Evolutionary conservation across 192 early-diverging fungal species (phyloP).

Genomic region (Podila verticillata): DNA sequence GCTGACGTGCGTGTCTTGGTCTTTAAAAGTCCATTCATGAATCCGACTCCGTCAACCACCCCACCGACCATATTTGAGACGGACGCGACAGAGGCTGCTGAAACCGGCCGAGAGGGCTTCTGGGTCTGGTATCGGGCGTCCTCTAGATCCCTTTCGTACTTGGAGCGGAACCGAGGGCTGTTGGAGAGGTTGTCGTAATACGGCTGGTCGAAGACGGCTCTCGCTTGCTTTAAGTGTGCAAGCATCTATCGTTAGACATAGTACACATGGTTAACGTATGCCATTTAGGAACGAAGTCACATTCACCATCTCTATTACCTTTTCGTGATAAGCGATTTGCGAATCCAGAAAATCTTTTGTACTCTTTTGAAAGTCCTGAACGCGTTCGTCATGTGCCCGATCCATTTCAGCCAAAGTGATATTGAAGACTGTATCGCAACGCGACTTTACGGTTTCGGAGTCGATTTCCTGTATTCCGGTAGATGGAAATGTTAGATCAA

Average conservation of each 20-base stretch:
- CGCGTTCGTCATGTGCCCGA: constrained; percentile 55
- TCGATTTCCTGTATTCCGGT: constrained; percentile 28
- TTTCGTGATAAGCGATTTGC: constrained; percentile 54
- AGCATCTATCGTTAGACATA: constrained; percentile 34
- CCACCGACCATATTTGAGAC: constrained; percentile 55
- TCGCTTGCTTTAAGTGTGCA: constrained; percentile 48
- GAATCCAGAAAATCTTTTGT: constrained; percentile 56
- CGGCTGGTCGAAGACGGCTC: constrained; percentile 48
- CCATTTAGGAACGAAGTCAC: background rate
- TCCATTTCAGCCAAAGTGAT: constrained; percentile 55
- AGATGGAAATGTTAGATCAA: background rate
- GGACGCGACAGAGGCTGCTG: constrained; percentile 48
- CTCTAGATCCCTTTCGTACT: constrained; percentile 47
- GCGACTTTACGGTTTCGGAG: constrained; percentile 52
- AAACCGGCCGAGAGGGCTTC: constrained; percentile 49
- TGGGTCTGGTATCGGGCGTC: constrained; percentile 45
- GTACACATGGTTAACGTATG: background rate
- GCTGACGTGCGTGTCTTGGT: constrained; percentile 46
- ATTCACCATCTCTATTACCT: constrained; percentile 25
- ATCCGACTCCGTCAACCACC: constrained; percentile 56
- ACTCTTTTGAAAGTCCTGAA: constrained; percentile 48
- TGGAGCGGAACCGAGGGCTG: constrained; percentile 35
- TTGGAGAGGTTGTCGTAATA: constrained; percentile 45
- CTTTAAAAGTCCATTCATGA: constrained; percentile 54
- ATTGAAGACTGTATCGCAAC: constrained; percentile 59